Base-by-base conservation (phyloP, 176 grass and related monocot species). In the Guadua angustifolia region DNA sequence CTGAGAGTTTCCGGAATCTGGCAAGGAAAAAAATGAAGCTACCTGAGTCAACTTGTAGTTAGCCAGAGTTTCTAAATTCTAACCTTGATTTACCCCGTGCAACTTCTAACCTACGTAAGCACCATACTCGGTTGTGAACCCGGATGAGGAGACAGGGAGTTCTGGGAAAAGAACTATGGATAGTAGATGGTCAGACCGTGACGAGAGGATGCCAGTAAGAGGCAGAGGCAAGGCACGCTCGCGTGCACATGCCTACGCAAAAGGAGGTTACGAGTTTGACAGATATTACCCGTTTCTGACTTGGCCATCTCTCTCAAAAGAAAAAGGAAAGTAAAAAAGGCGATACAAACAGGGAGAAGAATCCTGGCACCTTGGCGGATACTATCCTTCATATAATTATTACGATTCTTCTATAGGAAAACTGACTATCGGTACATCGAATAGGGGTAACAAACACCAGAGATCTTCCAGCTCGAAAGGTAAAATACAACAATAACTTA, bases 401-500 rank as follows among this genome's bases (percentile, higher is more conserved):
- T 5, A 21, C 4, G 46, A 11, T 51, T 52, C 46, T 33, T 52
- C 26, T 35, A 52, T 11, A 10, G 70, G 22, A 26, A 32, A 32
- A 73, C 70, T 18, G 29, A 74, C 7, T 38, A 74, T 36, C 18
- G 52, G 72, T 38, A 36, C 8, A 55, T 29, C 18, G 9, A 53
- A 36, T 21, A 53, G 29, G 47, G 26, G 38, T 5, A 39, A 39
- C 38, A 39, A 6, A 5, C 38, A 39, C 38, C 38, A 71, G 21
- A 72, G 12, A 47, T 21, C 45, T 53, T 53, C 13, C 46, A 14
- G 46, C 46, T 49, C 15, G 43, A 45, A 45, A 15, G 22, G 22
- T 60, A 43, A 43, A 67, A 74, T 86, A 86, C 74, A 86, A 38
- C 50, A 50, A 68, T 90, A 84, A 84, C 51, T 87, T 75, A 75